Conservation (phyloP, 768 basidiomycete genomes). For the Crassisporium funariophilum region DNA sequence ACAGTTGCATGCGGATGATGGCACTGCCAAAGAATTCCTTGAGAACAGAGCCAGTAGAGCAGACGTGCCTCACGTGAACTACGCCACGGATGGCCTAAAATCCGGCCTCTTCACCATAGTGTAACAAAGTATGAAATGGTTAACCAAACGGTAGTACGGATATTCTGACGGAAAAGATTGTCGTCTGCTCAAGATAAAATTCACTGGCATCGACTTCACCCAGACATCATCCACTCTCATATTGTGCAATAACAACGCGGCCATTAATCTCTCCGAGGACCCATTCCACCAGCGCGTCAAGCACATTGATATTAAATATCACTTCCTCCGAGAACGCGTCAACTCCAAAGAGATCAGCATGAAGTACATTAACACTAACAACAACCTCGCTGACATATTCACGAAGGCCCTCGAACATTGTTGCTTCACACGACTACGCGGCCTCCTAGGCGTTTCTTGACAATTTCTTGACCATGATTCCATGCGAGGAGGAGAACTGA, state of each 20-base stretch:
- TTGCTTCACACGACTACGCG: constrained; percentile 17
- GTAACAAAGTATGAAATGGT: too few species aligned
- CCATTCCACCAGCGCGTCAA: constrained; percentile 34
- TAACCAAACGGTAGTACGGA: too few species aligned
- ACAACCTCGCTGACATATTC: constrained; percentile 39
- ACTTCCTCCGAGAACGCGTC: constrained; percentile 37
- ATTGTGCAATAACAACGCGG: constrained; percentile 34
- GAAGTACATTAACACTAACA: constrained; percentile 27
- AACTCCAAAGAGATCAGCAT: constrained; percentile 24
- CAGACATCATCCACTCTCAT: too few species aligned
- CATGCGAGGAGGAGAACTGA: constrained; percentile 16
- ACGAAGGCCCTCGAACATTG: constrained; percentile 36
- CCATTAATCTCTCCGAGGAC: constrained; percentile 34
- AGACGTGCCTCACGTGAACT: too few species aligned
- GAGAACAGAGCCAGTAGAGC: too few species aligned
- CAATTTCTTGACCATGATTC: constrained; percentile 7
- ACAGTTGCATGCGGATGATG: too few species aligned
- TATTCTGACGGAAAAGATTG: too few species aligned
- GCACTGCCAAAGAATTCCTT: too few species aligned
- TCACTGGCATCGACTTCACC: too few species aligned
- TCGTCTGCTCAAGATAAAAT: too few species aligned
- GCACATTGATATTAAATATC: constrained; percentile 42
- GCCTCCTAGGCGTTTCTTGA: constrained; percentile 20
- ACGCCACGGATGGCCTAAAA: too few species aligned
- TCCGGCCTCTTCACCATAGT: too few species aligned